phyloP scores from a whole-genome alignment of 2,329 filamentous ascomycete species.

The Neofusicoccum ribis region DNA sequence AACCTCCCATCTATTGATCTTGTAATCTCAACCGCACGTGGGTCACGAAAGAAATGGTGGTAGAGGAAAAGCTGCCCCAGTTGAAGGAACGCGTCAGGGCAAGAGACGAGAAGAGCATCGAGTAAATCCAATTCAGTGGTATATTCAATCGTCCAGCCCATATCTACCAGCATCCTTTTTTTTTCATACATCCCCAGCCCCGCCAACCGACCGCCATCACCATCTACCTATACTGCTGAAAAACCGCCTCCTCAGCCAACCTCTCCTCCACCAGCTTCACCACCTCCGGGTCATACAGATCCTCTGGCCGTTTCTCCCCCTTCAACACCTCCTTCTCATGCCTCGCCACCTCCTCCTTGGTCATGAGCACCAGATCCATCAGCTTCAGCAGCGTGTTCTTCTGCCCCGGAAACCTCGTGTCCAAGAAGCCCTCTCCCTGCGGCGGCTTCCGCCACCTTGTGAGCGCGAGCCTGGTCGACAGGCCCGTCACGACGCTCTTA shows the following conservation, averaged over 20 bases:
- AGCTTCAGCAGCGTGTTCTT: slow-evolving; percentile 70
- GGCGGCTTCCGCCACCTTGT: slow-evolving; percentile 73
- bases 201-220: neutral
- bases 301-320: slow-evolving; percentile 64
- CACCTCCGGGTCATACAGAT: slow-evolving; percentile 71
- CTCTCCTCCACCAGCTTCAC: slow-evolving; percentile 67
- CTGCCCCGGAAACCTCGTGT: slow-evolving; percentile 69
- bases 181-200: no score
- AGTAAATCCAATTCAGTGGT: no score
- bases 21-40: no score
- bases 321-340: slow-evolving; percentile 81
- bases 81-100: no score
- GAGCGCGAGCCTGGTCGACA: slow-evolving; percentile 77
- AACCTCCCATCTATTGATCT: no score
- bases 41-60: no score
- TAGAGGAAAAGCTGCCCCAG: no score
- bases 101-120: no score
- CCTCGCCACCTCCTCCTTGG: slow-evolving; percentile 78
- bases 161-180: no score
- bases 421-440: slow-evolving; percentile 56
- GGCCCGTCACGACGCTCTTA: slow-evolving; percentile 77
- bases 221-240: slow-evolving; percentile 45
- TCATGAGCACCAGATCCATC: slow-evolving; percentile 82
- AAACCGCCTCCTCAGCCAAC: slow-evolving; percentile 65
- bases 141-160: no score